A percentile compares a stretch with the other conserved stretches of the same genome.
These are phyloP conservation scores for Didymella exigua DNA, from an alignment of 2,329 filamentous ascomycete species.

Conservation along the genomic window DNA sequence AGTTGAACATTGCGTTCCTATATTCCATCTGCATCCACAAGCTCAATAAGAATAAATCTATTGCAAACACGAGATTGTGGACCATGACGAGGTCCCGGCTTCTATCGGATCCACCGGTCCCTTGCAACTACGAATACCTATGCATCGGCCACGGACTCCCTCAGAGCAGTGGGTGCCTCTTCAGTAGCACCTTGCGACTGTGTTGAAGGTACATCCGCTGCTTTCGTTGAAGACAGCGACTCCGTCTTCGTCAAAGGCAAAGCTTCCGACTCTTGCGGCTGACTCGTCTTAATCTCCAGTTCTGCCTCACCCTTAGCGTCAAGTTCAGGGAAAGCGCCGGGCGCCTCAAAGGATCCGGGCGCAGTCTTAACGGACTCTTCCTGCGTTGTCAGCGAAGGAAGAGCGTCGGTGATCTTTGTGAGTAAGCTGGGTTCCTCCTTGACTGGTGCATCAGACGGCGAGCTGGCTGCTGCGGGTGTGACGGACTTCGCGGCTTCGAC, in stretches of 20 bases:
- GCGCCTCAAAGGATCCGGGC: slow-evolving; percentile 25
- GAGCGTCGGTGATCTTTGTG: slow-evolving; percentile 10
- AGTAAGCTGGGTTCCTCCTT: slow-evolving; percentile 10
- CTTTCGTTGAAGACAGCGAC: neutral
- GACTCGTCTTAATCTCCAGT: neutral
- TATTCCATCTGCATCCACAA: too few relatives aligned
- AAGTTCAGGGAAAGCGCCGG: slow-evolving; percentile 28
- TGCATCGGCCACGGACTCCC: slow-evolving; percentile 7
- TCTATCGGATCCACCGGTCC: neutral
- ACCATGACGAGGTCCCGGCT: neutral
- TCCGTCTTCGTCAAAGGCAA: neutral
- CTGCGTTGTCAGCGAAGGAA: slow-evolving; percentile 9
- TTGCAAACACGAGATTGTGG: neutral
- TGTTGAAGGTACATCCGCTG: slow-evolving; percentile 3
- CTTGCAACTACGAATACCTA: neutral
- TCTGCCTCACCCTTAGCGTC: slow-evolving; percentile 4
- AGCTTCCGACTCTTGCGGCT: neutral
- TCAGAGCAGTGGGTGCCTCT: slow-evolving; percentile 5
- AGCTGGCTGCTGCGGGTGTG: neutral
- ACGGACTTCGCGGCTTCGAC: slow-evolving; percentile 9
- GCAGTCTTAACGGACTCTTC: slow-evolving; percentile 9
- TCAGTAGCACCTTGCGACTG: slow-evolving; percentile 11
- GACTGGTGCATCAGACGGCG: slow-evolving; percentile 7
- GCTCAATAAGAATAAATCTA: slow-evolving; percentile 1
- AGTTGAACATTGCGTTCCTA: neutral